phyloP scores from a whole-genome alignment of 2,329 filamentous ascomycete genomes.

The Neospermospora avenae region DNA sequence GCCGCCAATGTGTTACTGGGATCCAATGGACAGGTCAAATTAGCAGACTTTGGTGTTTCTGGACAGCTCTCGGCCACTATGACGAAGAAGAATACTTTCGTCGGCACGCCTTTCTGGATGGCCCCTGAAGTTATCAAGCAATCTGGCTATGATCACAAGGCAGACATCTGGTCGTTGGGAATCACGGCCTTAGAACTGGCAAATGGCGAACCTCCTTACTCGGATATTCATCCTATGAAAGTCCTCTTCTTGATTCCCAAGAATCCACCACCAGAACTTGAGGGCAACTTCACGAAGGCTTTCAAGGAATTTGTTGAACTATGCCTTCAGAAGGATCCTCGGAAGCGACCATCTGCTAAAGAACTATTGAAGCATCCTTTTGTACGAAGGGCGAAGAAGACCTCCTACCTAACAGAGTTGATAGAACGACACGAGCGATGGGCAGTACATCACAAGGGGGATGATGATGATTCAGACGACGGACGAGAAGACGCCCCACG shows the following conservation, averaged over 20 bases:
- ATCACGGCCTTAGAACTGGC: slow-evolving; percentile 93
- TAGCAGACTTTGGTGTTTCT: slow-evolving; percentile 96
- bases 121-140: slow-evolving; percentile 98
- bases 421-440: slow-evolving; percentile 89
- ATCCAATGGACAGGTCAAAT: slow-evolving; percentile 90
- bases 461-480: slow-evolving; percentile 62
- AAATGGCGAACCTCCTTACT: slow-evolving; percentile 88
- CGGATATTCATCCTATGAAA: slow-evolving; percentile 98
- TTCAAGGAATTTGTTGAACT: slow-evolving; percentile 84
- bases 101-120: slow-evolving; percentile 99
- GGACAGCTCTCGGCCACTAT: slow-evolving; percentile 95
- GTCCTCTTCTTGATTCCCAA: slow-evolving; percentile 95
- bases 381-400: slow-evolving; percentile 87
- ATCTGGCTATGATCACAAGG: slow-evolving; percentile 95
- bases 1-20: slow-evolving; percentile 91
- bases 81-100: slow-evolving; percentile 99
- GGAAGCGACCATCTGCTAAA: slow-evolving; percentile 80
- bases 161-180: slow-evolving; percentile 94
- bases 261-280: slow-evolving; percentile 78
- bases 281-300: slow-evolving; percentile 75
- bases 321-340: slow-evolving; percentile 84
- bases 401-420: slow-evolving; percentile 91
- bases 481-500: slow-evolving; percentile 43
- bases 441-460: slow-evolving; percentile 74
- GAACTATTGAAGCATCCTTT: slow-evolving; percentile 89